A percentile compares a stretch with the other conserved stretches of the same genome.
Evolutionary conservation across 352 stramenopile species (phyloP).

Genomic region (Globisporangium okanoganense): DNA sequence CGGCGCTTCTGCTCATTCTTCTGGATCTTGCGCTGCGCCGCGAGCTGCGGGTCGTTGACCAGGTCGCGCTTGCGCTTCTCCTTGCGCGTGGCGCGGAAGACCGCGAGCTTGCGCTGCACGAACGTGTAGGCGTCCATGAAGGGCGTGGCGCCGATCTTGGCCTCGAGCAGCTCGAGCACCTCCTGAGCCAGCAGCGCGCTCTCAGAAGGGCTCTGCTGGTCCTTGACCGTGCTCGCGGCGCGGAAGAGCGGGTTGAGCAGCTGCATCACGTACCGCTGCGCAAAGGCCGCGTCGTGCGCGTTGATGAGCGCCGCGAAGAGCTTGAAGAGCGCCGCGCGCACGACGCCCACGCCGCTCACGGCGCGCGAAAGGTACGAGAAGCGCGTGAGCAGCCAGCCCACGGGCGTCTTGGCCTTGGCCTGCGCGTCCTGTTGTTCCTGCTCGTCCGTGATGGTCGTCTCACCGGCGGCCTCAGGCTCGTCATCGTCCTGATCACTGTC

Average conservation of each 20-base stretch:
- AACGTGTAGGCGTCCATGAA: constrained; percentile 85
- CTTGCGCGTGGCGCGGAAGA: constrained; percentile 67
- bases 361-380: constrained; percentile 76
- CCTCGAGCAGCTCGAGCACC: constrained; percentile 83
- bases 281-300: constrained; percentile 41
- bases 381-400: constrained; percentile 82
- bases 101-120: constrained; percentile 76
- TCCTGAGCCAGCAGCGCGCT: constrained; percentile 72
- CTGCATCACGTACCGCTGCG: constrained; percentile 63
- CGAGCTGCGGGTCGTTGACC: constrained; percentile 68
- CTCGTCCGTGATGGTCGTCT: constrained; percentile 24
- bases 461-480: constrained; percentile 17
- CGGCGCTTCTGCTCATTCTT: constrained; percentile 84
- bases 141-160: constrained; percentile 57
- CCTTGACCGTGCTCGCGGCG: constrained; percentile 45
- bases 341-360: constrained; percentile 40
- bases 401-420: constrained; percentile 51
- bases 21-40: constrained; percentile 74
- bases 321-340: constrained; percentile 80
- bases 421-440: constrained; percentile 42
- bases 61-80: constrained; percentile 77
- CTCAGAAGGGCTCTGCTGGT: constrained; percentile 44
- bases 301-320: constrained; percentile 81
- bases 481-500: constrained; percentile 11
- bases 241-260: constrained; percentile 85